Base-by-base conservation (phyloP, 1,284 basidiomycete species). In the Sporisorium reilianum region DNA sequence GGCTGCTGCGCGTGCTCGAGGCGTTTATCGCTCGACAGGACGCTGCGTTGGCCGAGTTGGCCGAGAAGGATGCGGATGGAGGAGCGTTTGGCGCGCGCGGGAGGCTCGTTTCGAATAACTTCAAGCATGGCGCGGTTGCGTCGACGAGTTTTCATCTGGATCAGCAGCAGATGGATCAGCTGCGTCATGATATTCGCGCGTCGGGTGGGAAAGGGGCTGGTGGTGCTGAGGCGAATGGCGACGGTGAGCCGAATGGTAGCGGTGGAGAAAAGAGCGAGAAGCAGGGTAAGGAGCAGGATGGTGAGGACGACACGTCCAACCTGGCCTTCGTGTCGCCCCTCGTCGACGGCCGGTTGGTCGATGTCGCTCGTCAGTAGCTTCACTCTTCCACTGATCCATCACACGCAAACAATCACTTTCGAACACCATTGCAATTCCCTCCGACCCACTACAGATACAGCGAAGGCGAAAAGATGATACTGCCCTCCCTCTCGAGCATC, bases 391-490 rank as follows among this genome's bases (percentile, higher is more conserved):
- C 53, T 36, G 20, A 40, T n/a, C n/a, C n/a, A n/a, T n/a, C 4
- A 20, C 51, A 12, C 44, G 12, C 55, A 55, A 41, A 46, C 54
- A 20, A 40, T 45, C 14, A 41, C 3, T n/a, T 26, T 38, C 20
- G 25, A 28, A 30, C 40, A 57, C n/a, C 34, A 42, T 3, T 10
- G 11, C 9, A 3, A 42, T 48, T 16, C 18, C 18, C 25, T 25
- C 16, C 25, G 38, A 22, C 18, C 10, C 16, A 28, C 28, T 51
- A 74, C 36, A 74, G 50, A 51, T 74, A 74, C 25, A 74, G 50
- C 26, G 61, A 79, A 41, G 82, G 82, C 40, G 67, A 73, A 66
- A 84, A 85, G 44, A 85, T 84, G 55, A 85, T 84, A 50, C 78
- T 80, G 14, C 75, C 75, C 42, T 81, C 76, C 16, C 84, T 61